These are phyloP conservation scores for Exophiala mesophila DNA, from an alignment of 2,329 filamentous ascomycete species.

Conservation along the genomic window DNA sequence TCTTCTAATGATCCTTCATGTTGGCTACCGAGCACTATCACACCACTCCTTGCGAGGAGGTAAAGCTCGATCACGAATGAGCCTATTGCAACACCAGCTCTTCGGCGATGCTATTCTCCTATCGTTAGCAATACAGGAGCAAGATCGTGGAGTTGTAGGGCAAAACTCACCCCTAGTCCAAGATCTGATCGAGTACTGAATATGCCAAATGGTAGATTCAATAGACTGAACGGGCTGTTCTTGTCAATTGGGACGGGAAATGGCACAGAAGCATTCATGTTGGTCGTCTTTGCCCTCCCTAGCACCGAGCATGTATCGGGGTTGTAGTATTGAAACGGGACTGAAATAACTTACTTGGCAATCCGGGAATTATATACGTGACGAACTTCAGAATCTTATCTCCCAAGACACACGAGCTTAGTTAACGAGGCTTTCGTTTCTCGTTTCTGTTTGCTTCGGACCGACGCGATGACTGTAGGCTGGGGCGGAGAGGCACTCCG, in stretches of 20 bases:
- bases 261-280: no score
- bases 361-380: no score
- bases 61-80: conserved; percentile 5
- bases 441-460: no score
- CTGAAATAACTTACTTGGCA: no score
- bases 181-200: conserved; percentile 4
- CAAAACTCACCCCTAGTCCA: conserved; percentile 5
- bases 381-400: no score
- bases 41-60: conserved; percentile 1
- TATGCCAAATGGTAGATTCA: conserved; percentile 11
- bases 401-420: no score
- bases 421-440: no score
- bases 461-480: no score
- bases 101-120: background rate
- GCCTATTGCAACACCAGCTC: conserved; percentile 8
- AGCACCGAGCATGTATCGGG: no score
- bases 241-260: conserved; percentile 1
- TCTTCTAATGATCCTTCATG: background rate
- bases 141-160: background rate
- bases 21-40: background rate
- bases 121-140: background rate
- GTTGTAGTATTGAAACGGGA: no score
- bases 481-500: no score
- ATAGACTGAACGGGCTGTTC: conserved; percentile 1
- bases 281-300: no score